Conservation (phyloP, 1,139 yeast species). For the Debaryomycetaceae sp. region DNA sequence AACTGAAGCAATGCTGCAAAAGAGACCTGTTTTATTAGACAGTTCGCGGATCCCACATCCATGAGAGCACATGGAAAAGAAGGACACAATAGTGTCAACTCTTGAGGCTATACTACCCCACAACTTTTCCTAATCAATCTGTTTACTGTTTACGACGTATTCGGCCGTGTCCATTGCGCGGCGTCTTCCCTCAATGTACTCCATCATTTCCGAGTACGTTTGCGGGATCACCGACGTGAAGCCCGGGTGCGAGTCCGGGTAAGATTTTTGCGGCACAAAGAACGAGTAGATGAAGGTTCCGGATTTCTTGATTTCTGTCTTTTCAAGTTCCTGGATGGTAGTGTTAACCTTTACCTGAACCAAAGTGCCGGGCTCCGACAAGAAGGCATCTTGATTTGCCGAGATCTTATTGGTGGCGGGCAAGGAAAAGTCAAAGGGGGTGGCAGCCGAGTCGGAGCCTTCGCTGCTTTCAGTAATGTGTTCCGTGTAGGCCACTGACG, state of each 20-base stretch:
- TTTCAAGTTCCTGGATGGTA: conserved; percentile 55
- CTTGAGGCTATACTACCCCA: no score
- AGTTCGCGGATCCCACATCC: no score
- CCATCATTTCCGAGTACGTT: conserved; percentile 87
- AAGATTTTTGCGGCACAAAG: conserved; percentile 53
- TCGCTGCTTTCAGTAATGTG: conserved; percentile 35
- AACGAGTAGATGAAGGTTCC: conserved; percentile 85
- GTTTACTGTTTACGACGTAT: conserved; percentile 49
- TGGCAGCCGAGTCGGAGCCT: conserved; percentile 16
- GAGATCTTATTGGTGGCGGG: conserved; percentile 49
- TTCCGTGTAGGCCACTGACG: conserved; percentile 77
- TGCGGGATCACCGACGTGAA: conserved; percentile 72
- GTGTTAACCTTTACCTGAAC: conserved; percentile 86
- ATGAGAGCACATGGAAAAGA: no score
- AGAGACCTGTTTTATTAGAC: no score
- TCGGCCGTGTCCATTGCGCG: conserved; percentile 76
- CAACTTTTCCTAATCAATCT: no score
- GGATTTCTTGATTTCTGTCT: conserved; percentile 52
- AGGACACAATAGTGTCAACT: no score
- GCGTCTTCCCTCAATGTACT: conserved; percentile 80
- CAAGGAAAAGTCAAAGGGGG: conserved; percentile 38
- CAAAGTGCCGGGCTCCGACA: conserved; percentile 74
- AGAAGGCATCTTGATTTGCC: conserved; percentile 43
- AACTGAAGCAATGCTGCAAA: no score
- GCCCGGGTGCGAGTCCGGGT: conserved; percentile 25